Evolutionary conservation across 2,329 filamentous ascomycete genomes (phyloP).

Genomic region (Fusarium sacchari): DNA sequence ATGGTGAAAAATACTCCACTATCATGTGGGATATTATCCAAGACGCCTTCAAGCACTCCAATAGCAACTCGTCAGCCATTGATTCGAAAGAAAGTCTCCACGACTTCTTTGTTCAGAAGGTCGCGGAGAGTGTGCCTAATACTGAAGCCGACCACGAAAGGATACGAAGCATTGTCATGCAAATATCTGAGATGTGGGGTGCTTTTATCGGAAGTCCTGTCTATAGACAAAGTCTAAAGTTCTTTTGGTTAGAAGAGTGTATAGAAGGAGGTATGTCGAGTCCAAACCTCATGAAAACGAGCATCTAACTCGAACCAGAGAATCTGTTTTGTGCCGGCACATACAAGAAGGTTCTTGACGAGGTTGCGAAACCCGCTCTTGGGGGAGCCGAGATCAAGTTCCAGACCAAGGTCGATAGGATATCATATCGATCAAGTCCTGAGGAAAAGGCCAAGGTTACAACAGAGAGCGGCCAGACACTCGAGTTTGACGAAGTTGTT

Average conservation of each 20-base stretch:
- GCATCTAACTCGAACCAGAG: conserved; percentile 51
- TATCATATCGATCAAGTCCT: conserved; percentile 47
- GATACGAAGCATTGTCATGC: conserved; percentile 57
- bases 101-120: conserved; percentile 62
- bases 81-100: conserved; percentile 58
- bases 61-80: conserved; percentile 63
- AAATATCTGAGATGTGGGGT: conserved; percentile 74
- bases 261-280: conserved; percentile 70
- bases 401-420: conserved; percentile 57
- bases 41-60: conserved; percentile 73
- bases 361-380: conserved; percentile 66
- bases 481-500: conserved; percentile 74
- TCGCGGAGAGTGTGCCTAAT: conserved; percentile 59
- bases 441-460: conserved; percentile 55
- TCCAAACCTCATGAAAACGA: background rate
- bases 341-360: conserved; percentile 66
- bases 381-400: conserved; percentile 65
- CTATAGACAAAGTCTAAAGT: conserved; percentile 74
- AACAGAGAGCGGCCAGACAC: conserved; percentile 55
- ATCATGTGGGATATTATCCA: conserved; percentile 75
- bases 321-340: conserved; percentile 70
- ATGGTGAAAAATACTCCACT: conserved; percentile 59
- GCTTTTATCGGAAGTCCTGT: conserved; percentile 75
- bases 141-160: conserved; percentile 52
- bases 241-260: conserved; percentile 82